Conservation (phyloP, 225 moss, liverwort and hornwort species). For the Anthoceros angustus region DNA sequence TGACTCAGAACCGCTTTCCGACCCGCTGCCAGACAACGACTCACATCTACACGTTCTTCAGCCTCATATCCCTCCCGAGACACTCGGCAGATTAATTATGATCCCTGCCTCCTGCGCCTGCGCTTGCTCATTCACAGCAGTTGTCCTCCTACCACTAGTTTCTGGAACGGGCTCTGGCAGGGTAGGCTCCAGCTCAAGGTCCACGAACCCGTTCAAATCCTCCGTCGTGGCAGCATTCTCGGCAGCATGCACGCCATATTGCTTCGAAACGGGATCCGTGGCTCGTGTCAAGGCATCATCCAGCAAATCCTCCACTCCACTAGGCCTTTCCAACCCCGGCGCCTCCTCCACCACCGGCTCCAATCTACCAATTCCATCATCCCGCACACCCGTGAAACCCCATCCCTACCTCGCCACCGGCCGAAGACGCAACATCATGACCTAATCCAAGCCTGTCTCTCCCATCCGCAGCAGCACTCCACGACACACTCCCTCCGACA, state of each 20-base stretch:
- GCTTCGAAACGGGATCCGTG: neutral
- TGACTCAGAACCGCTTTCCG: constrained; percentile 53
- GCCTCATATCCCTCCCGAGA: constrained; percentile 11
- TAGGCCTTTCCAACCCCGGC: neutral
- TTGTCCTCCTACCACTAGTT: neutral
- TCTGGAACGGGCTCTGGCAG: neutral
- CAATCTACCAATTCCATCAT: neutral
- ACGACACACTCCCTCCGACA: neutral
- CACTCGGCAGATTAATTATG: neutral
- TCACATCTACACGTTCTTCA: constrained; percentile 12
- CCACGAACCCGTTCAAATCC: neutral
- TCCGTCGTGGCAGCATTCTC: neutral
- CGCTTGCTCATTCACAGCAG: neutral
- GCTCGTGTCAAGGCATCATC: neutral
- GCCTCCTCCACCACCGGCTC: neutral
- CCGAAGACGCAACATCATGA: neutral
- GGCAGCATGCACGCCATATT: neutral
- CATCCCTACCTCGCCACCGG: constrained; percentile 12
- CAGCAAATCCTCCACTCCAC: neutral
- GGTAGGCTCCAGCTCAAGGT: neutral
- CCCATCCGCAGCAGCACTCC: neutral
- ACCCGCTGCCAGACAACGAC: constrained; percentile 28
- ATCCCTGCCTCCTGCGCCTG: constrained; percentile 3
- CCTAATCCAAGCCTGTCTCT: neutral
- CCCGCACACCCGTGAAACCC: constrained; percentile 9